Conservation (phyloP, 176 grass and related monocot genomes). For the Miscanthus lutarioriparius region DNA sequence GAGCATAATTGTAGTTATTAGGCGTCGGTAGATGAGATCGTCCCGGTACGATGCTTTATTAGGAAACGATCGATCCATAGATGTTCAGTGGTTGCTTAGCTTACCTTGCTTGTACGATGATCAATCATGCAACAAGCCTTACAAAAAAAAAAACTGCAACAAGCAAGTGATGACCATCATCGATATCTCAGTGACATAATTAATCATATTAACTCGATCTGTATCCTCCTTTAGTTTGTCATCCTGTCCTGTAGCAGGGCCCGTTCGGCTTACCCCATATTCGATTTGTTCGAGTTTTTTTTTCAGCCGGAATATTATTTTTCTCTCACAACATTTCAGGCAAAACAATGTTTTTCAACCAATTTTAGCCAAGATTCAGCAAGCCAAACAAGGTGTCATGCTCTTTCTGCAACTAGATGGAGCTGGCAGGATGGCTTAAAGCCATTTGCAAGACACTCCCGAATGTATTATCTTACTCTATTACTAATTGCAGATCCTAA, state of each 20-base stretch:
- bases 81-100: neutral
- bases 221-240: slow-evolving; percentile 2
- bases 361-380: no score
- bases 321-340: no score
- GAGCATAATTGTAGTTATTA: neutral
- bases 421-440: neutral
- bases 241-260: neutral
- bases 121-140: neutral
- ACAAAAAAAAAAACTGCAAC: neutral
- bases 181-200: slow-evolving; percentile 18
- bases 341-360: no score
- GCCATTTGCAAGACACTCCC: neutral
- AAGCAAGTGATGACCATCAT: neutral
- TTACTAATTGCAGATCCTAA: neutral
- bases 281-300: no score
- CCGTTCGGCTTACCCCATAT: no score
- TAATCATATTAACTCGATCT: neutral
- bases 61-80: neutral
- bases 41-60: neutral
- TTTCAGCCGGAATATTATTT: no score
- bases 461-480: neutral
- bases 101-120: neutral
- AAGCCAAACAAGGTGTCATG: no score
- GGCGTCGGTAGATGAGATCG: neutral
- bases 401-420: neutral